Percentiles rank a stretch among this genome's conserved stretches.
Conservation (phyloP, 2,329 filamentous ascomycete species). For the Cladophialophora exuberans region DNA sequence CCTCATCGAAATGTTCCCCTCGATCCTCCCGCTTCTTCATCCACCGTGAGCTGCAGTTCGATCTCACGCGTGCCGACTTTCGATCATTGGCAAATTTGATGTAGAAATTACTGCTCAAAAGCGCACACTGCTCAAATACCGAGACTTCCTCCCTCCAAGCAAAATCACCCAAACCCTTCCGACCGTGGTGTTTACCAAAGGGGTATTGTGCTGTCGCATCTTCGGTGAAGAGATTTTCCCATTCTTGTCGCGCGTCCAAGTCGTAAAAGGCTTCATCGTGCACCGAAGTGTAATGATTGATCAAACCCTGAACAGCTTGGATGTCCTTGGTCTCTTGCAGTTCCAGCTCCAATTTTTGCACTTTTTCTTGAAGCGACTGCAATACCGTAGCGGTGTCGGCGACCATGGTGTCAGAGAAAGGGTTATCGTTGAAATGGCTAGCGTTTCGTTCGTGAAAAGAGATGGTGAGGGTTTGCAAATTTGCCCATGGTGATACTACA, state of each 20-base stretch:
- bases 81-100: neutral
- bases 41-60: constrained; percentile 5
- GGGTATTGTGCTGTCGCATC: constrained; percentile 11
- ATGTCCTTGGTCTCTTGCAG: neutral
- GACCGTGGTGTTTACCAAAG: constrained; percentile 10
- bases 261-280: constrained; percentile 5
- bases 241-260: constrained; percentile 2
- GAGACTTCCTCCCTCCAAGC: constrained; percentile 7
- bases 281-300: constrained; percentile 5
- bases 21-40: constrained; percentile 6
- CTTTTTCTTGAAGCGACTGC: too few species aligned
- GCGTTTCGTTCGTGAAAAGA: too few species aligned
- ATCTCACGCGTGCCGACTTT: neutral
- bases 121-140: neutral
- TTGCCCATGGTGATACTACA: too few species aligned
- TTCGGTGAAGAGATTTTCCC: constrained; percentile 17
- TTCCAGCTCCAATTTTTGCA: neutral
- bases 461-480: too few species aligned
- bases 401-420: too few species aligned
- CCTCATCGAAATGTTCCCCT: neutral
- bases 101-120: constrained; percentile 3
- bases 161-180: constrained; percentile 7
- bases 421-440: too few species aligned
- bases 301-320: neutral
- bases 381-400: too few species aligned